Percentiles rank a stretch among this genome's conserved stretches.
These are phyloP conservation scores for Hypoxylon sp. DNA, from an alignment of 2,329 filamentous ascomycete species.

Conservation along the genomic window DNA sequence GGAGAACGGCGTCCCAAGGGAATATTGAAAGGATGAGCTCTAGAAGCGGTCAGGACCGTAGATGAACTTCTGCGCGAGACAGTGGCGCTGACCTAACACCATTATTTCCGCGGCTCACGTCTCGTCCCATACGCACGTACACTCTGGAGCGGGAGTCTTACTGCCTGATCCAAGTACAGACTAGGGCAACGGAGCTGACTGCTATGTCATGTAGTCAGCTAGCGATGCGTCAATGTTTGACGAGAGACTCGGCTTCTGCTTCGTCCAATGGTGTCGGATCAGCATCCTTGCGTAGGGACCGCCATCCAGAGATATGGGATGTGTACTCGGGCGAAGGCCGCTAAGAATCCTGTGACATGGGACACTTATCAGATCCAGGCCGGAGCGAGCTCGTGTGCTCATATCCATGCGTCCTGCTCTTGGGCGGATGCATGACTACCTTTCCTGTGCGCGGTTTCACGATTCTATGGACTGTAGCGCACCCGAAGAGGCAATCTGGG, in stretches of 20 bases:
- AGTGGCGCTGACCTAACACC: slow-evolving; percentile 24
- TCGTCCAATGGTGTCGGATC: not conserved
- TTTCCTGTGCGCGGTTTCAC: slow-evolving; percentile 17
- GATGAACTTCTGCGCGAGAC: not conserved
- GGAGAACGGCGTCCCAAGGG: not conserved
- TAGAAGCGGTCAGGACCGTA: slow-evolving; percentile 17
- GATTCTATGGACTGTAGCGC: slow-evolving; percentile 1
- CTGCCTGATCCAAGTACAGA: not conserved
- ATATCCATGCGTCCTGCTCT: slow-evolving; percentile 5
- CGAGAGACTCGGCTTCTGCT: not conserved
- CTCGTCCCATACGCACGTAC: not conserved
- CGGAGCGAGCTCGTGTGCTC: slow-evolving; percentile 2
- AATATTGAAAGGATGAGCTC: slow-evolving; percentile 4
- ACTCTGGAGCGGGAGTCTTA: slow-evolving; percentile 2
- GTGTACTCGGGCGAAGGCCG: not conserved
- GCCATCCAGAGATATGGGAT: slow-evolving; percentile 19
- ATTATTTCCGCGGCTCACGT: not conserved
- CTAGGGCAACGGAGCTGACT: not conserved
- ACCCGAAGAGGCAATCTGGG: slow-evolving; percentile 10
- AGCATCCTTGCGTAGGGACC: slow-evolving; percentile 3
- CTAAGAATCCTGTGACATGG: slow-evolving; percentile 3
- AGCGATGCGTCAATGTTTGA: not conserved
- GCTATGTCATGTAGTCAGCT: not conserved
- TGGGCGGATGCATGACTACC: not conserved
- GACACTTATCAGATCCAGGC: slow-evolving; percentile 7